These are phyloP conservation scores for Vachellia pachyceras DNA, from an alignment of 306 rosid species.

Conservation along the genomic window DNA sequence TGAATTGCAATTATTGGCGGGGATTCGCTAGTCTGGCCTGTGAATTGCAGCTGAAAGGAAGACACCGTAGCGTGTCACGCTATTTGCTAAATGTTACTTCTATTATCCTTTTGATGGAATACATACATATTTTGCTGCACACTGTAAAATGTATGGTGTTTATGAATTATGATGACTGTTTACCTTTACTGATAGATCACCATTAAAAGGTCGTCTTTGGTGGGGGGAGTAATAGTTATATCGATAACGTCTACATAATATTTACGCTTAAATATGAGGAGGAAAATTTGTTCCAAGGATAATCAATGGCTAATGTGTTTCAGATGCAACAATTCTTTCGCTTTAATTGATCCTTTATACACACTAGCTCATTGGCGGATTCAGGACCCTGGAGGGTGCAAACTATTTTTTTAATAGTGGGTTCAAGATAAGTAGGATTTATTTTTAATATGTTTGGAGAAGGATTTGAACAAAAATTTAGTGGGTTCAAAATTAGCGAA, in stretches of 20 bases:
- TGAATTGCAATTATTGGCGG: background rate
- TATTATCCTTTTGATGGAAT: background rate
- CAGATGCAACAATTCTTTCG: background rate
- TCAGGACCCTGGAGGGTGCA: too few relatives aligned
- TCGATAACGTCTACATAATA: background rate
- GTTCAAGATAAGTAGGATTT: too few relatives aligned
- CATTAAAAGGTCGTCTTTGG: background rate
- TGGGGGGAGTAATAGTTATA: background rate
- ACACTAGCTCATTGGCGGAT: too few relatives aligned
- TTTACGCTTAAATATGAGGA: background rate
- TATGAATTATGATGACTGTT: background rate
- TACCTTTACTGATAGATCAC: background rate
- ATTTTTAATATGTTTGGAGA: too few relatives aligned
- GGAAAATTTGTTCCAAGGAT: slow-evolving; percentile 9
- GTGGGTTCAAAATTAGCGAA: too few relatives aligned
- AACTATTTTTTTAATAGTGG: too few relatives aligned
- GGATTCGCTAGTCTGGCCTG: background rate
- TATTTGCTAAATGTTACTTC: slow-evolving; percentile 19
- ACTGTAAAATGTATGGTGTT: background rate
- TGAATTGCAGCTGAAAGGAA: background rate
- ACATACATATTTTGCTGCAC: background rate
- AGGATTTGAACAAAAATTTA: too few relatives aligned
- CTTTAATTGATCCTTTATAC: background rate
- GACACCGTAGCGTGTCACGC: background rate
- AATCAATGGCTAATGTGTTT: slow-evolving; percentile 8